Conservation (phyloP, 371 early-diverging fungal species). For the Rhizopus stolonifer region DNA sequence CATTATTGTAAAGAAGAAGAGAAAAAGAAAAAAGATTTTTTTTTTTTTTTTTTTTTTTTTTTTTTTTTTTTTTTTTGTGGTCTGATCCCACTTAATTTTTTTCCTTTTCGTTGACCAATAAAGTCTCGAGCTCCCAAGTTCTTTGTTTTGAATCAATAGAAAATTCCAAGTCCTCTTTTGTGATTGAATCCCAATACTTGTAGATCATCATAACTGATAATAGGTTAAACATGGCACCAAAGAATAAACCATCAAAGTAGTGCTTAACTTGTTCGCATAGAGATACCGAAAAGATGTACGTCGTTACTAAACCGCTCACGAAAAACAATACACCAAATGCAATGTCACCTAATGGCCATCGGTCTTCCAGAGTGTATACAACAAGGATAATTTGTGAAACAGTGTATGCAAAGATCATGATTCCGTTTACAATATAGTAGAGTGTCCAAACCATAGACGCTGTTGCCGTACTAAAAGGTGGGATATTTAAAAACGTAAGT, state of each 20-base stretch:
- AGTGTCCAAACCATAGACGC: constrained; percentile 74
- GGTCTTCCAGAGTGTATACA: constrained; percentile 81
- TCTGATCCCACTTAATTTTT: constrained; percentile 1
- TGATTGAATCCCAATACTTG: constrained; percentile 94
- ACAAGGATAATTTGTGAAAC: constrained; percentile 82
- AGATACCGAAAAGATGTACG: constrained; percentile 61
- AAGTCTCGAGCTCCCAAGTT: constrained; percentile 48
- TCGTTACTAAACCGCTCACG: constrained; percentile 68
- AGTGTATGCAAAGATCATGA: constrained; percentile 71
- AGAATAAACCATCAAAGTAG: constrained; percentile 90
- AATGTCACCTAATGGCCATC: constrained; percentile 86
- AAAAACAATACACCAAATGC: constrained; percentile 78
- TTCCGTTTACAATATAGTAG: constrained; percentile 73
- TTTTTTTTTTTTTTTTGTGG: constrained; percentile 4
- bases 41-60: background rate
- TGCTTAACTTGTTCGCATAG: constrained; percentile 81
- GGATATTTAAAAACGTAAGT: constrained; percentile 70
- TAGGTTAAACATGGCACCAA: constrained; percentile 77
- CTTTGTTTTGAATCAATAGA: constrained; percentile 70
- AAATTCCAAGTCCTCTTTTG: constrained; percentile 92
- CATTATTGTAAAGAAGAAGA: background rate
- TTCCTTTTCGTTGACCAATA: constrained; percentile 11
- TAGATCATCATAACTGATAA: constrained; percentile 94
- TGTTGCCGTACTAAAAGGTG: constrained; percentile 55
- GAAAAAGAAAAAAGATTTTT: background rate